These are phyloP conservation scores for Scheffersomyces parashehatae DNA, from an alignment of 1,139 yeast genomes.

Conservation along the genomic window DNA sequence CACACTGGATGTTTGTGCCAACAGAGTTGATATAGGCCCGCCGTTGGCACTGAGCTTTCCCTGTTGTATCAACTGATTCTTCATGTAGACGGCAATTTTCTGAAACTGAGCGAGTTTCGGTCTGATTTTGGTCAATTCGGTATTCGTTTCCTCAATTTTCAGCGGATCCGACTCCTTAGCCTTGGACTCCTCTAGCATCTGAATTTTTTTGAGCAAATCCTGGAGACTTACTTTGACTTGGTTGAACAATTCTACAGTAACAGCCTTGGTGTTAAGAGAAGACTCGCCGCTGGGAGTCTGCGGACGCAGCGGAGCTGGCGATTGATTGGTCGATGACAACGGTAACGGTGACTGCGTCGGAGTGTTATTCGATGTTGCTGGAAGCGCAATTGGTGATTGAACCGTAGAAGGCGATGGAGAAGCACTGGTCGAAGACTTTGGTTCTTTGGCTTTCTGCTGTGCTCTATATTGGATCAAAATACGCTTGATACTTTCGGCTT, in stretches of 20 bases:
- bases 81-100: slow-evolving; percentile 40
- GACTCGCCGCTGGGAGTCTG: slow-evolving; percentile 1
- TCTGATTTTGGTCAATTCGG: slow-evolving; percentile 35
- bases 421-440: background rate
- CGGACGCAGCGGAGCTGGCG: background rate
- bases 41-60: slow-evolving; percentile 6
- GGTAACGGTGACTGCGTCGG: background rate
- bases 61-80: slow-evolving; percentile 36
- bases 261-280: slow-evolving; percentile 21
- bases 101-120: slow-evolving; percentile 38
- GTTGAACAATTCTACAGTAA: slow-evolving; percentile 42
- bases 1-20: too few relatives aligned
- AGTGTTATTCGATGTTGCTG: background rate
- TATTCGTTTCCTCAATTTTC: slow-evolving; percentile 33
- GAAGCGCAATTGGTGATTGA: background rate
- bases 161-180: slow-evolving; percentile 24
- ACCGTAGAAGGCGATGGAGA: background rate
- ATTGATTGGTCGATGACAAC: background rate
- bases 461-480: slow-evolving; percentile 43
- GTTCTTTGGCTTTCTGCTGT: slow-evolving; percentile 16
- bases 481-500: slow-evolving; percentile 66
- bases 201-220: slow-evolving; percentile 43
- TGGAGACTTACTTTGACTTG: slow-evolving; percentile 37
- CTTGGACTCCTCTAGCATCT: slow-evolving; percentile 26
- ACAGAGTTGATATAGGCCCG: background rate